Conservation (phyloP, 495 filamentous ascomycete species). For the Trichoderma erinaceum region DNA sequence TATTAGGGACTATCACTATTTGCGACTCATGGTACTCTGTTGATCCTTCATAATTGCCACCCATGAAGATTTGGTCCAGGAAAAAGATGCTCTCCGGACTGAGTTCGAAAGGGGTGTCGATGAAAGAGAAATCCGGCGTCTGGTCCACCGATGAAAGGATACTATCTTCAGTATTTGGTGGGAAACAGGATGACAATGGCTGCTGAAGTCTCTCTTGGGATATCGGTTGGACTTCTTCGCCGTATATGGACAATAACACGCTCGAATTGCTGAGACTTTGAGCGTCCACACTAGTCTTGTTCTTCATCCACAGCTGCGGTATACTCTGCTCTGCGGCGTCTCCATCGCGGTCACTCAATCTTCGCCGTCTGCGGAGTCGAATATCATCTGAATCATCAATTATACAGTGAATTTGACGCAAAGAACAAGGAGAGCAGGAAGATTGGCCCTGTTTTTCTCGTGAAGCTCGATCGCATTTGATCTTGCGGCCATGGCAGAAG, state of each 20-base stretch:
- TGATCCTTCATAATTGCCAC: not conserved
- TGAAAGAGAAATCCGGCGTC: not conserved
- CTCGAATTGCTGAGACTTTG: not conserved
- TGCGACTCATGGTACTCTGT: not conserved
- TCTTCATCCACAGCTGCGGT: not conserved
- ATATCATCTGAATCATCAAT: not conserved
- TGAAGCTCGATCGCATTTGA: not conserved
- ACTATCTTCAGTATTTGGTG: not conserved
- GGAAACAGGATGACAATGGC: not conserved
- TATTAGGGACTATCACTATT: not conserved
- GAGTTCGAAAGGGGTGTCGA: not conserved
- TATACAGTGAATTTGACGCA: not conserved
- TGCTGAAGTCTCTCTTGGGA: not conserved
- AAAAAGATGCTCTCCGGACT: constrained; percentile 3
- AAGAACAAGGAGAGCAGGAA: not conserved
- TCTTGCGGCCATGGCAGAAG: not conserved
- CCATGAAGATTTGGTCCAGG: not conserved
- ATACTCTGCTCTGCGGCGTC: not conserved
- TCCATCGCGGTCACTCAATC: not conserved
- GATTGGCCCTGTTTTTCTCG: not conserved
- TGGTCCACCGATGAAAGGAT: not conserved
- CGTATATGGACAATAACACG: not conserved
- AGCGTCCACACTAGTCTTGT: not conserved
- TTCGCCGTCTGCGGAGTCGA: not conserved
- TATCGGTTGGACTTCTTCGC: not conserved